phyloP scores from a whole-genome alignment of 768 basidiomycete genomes.

The Pulveroboletus sp. region DNA sequence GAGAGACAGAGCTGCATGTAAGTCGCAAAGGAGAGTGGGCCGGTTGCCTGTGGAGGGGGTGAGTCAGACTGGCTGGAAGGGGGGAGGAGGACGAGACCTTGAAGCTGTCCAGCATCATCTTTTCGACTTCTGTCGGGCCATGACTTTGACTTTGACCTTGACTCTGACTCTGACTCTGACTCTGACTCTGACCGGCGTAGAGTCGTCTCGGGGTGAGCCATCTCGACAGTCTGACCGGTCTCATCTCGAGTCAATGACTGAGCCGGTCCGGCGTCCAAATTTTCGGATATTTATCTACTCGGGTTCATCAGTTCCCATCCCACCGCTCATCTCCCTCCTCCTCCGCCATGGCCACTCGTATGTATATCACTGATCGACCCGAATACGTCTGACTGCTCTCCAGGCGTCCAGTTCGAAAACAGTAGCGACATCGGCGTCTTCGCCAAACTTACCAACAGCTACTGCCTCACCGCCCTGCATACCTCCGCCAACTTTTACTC shows the following conservation, averaged over 20 bases:
- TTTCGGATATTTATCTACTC: no score
- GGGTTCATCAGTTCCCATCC: neutral
- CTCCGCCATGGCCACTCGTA: slow-evolving; percentile 61
- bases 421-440: slow-evolving; percentile 96
- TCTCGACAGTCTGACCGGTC: neutral
- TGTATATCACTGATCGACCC: slow-evolving; percentile 18
- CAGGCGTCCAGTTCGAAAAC: slow-evolving; percentile 92
- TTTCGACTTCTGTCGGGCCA: slow-evolving; percentile 47
- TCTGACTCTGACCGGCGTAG: slow-evolving; percentile 1
- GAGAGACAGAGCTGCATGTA: slow-evolving; percentile 92
- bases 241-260: slow-evolving; percentile 10
- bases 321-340: neutral
- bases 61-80: neutral
- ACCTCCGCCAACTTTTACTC: slow-evolving; percentile 98
- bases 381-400: neutral
- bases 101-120: slow-evolving; percentile 64
- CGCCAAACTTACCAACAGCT: slow-evolving; percentile 95
- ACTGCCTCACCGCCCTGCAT: slow-evolving; percentile 91
- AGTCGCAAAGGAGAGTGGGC: slow-evolving; percentile 80
- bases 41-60: slow-evolving; percentile 50
- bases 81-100: slow-evolving; percentile 40
- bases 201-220: slow-evolving; percentile 3
- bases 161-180: neutral
- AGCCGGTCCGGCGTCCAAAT: neutral
- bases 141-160: slow-evolving; percentile 2